A percentile compares a stretch with the other conserved stretches of the same genome.
Evolutionary conservation across 2,329 filamentous ascomycete species (phyloP).

Genomic region (Ambrosiella cleistominuta): DNA sequence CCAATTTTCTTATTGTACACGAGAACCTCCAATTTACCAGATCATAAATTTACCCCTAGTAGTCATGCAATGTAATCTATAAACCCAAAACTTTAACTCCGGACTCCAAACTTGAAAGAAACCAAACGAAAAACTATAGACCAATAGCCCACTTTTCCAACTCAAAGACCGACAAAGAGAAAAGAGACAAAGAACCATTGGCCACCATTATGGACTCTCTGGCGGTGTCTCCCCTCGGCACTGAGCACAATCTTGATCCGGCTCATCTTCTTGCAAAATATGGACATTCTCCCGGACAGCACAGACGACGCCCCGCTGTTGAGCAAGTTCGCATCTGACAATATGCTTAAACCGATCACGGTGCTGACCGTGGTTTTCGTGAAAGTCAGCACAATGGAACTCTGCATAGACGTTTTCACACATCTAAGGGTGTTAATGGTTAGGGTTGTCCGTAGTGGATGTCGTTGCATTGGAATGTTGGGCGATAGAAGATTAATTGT

Average conservation of each 20-base stretch:
- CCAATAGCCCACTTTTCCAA: not conserved
- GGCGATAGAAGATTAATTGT: no score
- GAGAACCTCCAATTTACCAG: no score
- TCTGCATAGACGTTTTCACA: constrained; percentile 13
- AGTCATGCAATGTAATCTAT: no score
- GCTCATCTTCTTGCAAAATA: constrained; percentile 12
- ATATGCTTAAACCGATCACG: constrained; percentile 11
- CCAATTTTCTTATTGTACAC: not conserved
- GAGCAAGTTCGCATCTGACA: constrained; percentile 8
- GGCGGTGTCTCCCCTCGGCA: constrained; percentile 12
- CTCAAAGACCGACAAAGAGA: not conserved
- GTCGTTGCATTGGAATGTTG: no score
- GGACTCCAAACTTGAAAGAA: not conserved
- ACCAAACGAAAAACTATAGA: not conserved
- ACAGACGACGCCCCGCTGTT: constrained; percentile 2
- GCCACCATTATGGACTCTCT: constrained; percentile 8
- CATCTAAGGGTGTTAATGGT: constrained; percentile 4
- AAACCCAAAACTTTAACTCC: no score
- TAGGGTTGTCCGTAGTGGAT: not conserved
- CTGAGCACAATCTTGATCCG: constrained; percentile 8
- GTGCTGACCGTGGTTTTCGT: constrained; percentile 7
- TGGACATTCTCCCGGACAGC: constrained; percentile 8
- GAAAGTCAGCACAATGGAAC: constrained; percentile 10
- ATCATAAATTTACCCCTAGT: no score
- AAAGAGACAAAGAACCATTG: not conserved